phyloP scores from a whole-genome alignment of 805 yeast species.

The Phaffomyces thermotolerans region DNA sequence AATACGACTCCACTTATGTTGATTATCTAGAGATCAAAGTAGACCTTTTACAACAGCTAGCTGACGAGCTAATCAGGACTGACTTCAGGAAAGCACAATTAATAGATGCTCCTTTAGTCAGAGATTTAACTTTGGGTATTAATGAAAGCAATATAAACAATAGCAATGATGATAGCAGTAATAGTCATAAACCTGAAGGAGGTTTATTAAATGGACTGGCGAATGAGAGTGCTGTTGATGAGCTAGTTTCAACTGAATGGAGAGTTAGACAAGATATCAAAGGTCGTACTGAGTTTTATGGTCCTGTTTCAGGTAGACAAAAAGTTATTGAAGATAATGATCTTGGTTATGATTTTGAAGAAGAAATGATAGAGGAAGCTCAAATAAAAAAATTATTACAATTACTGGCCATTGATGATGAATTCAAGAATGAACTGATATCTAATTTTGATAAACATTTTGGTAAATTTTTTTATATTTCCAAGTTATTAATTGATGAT shows the following conservation, averaged over 20 bases:
- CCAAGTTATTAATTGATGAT: slow-evolving; percentile 17
- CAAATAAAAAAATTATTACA: slow-evolving; percentile 1
- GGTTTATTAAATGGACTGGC: slow-evolving; percentile 18
- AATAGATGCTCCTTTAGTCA: slow-evolving; percentile 10
- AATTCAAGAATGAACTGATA: slow-evolving; percentile 7
- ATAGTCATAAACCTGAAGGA: background rate
- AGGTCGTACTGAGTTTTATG: slow-evolving; percentile 28
- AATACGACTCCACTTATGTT: slow-evolving; percentile 26
- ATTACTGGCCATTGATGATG: background rate
- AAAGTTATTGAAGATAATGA: slow-evolving; percentile 17
- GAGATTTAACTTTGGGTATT: background rate
- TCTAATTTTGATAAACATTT: slow-evolving; percentile 21
- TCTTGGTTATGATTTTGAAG: background rate
- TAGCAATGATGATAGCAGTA: background rate
- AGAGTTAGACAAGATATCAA: slow-evolving; percentile 22
- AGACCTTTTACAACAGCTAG: slow-evolving; percentile 23
- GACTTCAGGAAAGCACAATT: slow-evolving; percentile 7
- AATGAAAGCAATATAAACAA: background rate
- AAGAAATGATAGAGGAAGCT: background rate
- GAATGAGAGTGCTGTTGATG: slow-evolving; percentile 26
- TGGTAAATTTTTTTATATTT: slow-evolving; percentile 23
- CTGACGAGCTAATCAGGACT: slow-evolving; percentile 18
- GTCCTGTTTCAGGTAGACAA: slow-evolving; percentile 29
- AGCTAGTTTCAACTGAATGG: slow-evolving; percentile 28
- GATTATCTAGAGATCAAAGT: slow-evolving; percentile 26